Base-by-base conservation (phyloP, 805 yeast genomes). In the Candida anglica region DNA sequence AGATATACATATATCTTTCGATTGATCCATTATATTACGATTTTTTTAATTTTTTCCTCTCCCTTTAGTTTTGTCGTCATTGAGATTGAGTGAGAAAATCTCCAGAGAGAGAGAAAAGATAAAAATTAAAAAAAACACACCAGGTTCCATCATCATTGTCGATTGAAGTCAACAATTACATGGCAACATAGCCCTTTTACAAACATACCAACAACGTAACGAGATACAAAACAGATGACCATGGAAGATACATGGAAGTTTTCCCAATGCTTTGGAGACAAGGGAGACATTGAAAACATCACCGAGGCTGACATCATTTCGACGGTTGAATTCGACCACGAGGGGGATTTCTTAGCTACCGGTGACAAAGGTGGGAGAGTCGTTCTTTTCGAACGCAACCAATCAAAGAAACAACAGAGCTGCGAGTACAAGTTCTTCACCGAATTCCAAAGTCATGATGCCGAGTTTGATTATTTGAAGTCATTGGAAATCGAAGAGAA, bases 311-410 rank as follows among this genome's bases (percentile, higher is more conserved):
- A 93, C 59, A 89, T 93, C 54, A 93, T 93, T 42, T 85, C 96
- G 14, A 86, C 98, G 2, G 97, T 93, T 26, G 98, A 93, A 63
- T 93, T 93, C 52, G 96, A 93, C 58, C 85, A 81, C 53, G 77
- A 93, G 6, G 99, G 99, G 32, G 88, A 93, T 55, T 93, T 82
- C 53, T 67, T 93, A 38, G 99, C 98, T 40, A 93, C 98, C 1
- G 99, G 99, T 42, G 99, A 93, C 65, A 81, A 89, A 54, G 99
- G 99, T 35, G 99, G 99, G 19, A 76, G 99, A 44, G 97, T 93
- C 27, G 99, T 93, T 11, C 63, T 93, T 34, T 93, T 93, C 60
- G 98, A 93, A 60, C 76, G 98, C 49, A 88, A 86, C 58, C 81
- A 75, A 45, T 62, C 66, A 45, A 79, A 79, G 52, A 77, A 79